Percentiles rank a stretch among this genome's conserved stretches.
These are phyloP conservation scores for Suhomyces sp. DNA, from an alignment of 805 yeast species.

Conservation along the genomic window DNA sequence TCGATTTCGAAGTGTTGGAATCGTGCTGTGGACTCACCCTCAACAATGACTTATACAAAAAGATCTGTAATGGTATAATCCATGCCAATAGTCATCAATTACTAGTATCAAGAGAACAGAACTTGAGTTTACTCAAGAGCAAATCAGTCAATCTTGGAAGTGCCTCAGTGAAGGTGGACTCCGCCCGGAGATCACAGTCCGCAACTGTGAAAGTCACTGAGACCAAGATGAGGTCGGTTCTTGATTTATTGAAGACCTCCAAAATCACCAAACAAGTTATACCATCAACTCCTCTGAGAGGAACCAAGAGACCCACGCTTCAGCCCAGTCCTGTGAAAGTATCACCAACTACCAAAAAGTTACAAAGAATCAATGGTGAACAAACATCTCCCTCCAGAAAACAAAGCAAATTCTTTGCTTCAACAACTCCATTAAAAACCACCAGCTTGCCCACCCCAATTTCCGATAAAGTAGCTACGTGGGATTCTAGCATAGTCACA, in stretches of 20 bases:
- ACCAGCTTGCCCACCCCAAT: constrained; percentile 14
- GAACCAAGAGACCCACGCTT: constrained; percentile 2
- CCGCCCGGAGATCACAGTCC: too few species aligned
- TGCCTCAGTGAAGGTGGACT: too few species aligned
- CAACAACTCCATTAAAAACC: constrained; percentile 5
- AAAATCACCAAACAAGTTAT: constrained; percentile 1
- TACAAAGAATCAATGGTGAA: constrained; percentile 7
- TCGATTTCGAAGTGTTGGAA: constrained; percentile 42
- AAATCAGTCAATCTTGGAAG: constrained; percentile 7
- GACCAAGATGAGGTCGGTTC: not conserved
- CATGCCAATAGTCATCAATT: constrained; percentile 60
- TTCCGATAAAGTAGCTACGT: constrained; percentile 4
- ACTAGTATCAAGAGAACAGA: constrained; percentile 49
- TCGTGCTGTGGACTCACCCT: constrained; percentile 47
- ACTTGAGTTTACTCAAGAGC: constrained; percentile 19
- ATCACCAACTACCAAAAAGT: constrained; percentile 14
- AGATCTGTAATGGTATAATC: constrained; percentile 62
- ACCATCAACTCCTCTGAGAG: constrained; percentile 2
- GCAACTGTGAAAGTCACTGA: constrained; percentile 3
- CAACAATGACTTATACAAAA: constrained; percentile 47
- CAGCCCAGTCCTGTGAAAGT: too few species aligned
- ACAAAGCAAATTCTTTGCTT: constrained; percentile 12
- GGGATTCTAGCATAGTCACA: constrained; percentile 15
- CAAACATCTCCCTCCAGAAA: constrained; percentile 7
- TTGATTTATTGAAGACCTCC: constrained; percentile 3